Percentiles rank a stretch among this genome's conserved stretches.
These are phyloP conservation scores for Tulasnella sp. DNA, from an alignment of 768 basidiomycete genomes.

Conservation along the genomic window DNA sequence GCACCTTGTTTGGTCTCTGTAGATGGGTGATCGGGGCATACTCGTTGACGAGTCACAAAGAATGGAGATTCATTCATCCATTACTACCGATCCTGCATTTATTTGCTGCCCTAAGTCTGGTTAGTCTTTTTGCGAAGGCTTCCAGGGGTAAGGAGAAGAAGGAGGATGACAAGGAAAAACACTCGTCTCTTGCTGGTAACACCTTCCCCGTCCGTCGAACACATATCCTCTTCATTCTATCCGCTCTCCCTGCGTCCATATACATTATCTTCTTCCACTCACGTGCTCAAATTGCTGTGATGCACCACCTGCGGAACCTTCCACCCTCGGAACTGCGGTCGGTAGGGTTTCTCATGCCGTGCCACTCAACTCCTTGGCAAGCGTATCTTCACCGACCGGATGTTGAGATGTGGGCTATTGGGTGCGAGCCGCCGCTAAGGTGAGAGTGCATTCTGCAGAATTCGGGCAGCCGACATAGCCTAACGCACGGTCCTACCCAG, in stretches of 20 bases:
- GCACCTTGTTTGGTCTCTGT: background rate
- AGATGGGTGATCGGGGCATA: slow-evolving; percentile 59
- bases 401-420: slow-evolving; percentile 73
- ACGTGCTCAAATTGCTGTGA: slow-evolving; percentile 67
- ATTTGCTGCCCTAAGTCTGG: slow-evolving; percentile 51
- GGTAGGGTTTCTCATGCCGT: slow-evolving; percentile 87
- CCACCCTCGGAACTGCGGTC: slow-evolving; percentile 42
- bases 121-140: background rate
- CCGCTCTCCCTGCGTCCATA: slow-evolving; percentile 49
- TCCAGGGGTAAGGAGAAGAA: slow-evolving; percentile 9
- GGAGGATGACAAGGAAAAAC: background rate
- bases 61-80: slow-evolving; percentile 96
- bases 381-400: slow-evolving; percentile 71
- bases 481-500: slow-evolving; percentile 29
- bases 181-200: slow-evolving; percentile 20
- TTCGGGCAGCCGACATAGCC: slow-evolving; percentile 14
- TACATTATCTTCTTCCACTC: slow-evolving; percentile 73
- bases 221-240: slow-evolving; percentile 38
- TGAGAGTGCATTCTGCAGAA: slow-evolving; percentile 35
- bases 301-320: slow-evolving; percentile 55
- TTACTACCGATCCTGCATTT: slow-evolving; percentile 76
- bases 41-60: slow-evolving; percentile 85
- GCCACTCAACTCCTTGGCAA: slow-evolving; percentile 92
- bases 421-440: slow-evolving; percentile 89
- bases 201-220: slow-evolving; percentile 29